These are phyloP conservation scores for Aspergillus sparsus DNA, from an alignment of 495 filamentous ascomycete species.

Conservation along the genomic window DNA sequence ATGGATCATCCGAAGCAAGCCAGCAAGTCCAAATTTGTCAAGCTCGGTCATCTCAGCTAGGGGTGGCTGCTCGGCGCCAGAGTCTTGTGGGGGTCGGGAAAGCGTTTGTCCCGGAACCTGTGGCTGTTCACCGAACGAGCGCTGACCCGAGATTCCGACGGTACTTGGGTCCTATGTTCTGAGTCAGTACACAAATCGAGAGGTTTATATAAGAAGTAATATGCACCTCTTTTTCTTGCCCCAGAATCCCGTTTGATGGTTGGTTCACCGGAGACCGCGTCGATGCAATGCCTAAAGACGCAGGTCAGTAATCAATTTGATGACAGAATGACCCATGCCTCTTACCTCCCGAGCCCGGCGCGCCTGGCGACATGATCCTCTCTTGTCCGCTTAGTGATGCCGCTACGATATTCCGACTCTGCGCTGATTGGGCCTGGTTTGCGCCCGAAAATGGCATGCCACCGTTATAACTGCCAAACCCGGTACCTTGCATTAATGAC, in stretches of 20 bases:
- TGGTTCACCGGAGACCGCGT: conserved; percentile 47
- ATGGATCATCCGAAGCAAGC: conserved; percentile 75
- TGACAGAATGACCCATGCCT: not conserved
- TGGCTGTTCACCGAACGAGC: conserved; percentile 40
- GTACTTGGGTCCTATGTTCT: conserved; percentile 35
- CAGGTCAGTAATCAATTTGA: conserved; percentile 21
- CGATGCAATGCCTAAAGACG: conserved; percentile 36
- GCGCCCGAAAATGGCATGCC: conserved; percentile 45
- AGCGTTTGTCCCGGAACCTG: conserved; percentile 31
- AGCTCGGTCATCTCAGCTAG: conserved; percentile 74
- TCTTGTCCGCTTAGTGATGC: conserved; percentile 37
- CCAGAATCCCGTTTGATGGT: conserved; percentile 41
- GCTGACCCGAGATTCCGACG: conserved; percentile 36
- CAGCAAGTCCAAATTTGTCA: conserved; percentile 80
- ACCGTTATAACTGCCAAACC: conserved; percentile 58
- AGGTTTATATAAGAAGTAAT: conserved; percentile 8
- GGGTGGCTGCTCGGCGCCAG: conserved; percentile 52
- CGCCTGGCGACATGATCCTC: conserved; percentile 37
- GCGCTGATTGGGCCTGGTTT: conserved; percentile 31
- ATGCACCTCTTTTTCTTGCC: conserved; percentile 48
- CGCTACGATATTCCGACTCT: conserved; percentile 32
- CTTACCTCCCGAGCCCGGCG: conserved; percentile 24
- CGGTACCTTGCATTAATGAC: conserved; percentile 64
- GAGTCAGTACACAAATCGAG: not conserved
- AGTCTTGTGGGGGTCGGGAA: conserved; percentile 11